Evolutionary conservation across 768 basidiomycete species (phyloP).

Genomic region (Phaeolepiota aurea): DNA sequence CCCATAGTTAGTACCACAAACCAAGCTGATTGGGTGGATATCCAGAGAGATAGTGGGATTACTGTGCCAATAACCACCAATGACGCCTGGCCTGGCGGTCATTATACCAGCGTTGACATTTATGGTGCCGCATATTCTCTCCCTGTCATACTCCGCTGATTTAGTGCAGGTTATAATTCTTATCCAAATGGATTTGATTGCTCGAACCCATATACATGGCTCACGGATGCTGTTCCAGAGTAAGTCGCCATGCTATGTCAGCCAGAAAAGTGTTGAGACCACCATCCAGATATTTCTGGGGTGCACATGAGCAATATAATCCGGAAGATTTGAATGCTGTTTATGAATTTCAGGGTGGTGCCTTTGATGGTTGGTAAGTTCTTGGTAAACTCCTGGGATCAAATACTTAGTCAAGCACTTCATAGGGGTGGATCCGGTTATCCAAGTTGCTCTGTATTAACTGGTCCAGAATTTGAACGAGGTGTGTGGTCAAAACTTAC

Average conservation of each 20-base stretch:
- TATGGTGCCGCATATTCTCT: slow-evolving; percentile 26
- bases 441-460: slow-evolving; percentile 20
- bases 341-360: slow-evolving; percentile 42
- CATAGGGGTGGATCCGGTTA: slow-evolving; percentile 32
- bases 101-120: slow-evolving; percentile 37
- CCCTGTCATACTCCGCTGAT: too few relatives aligned
- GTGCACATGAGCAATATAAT: slow-evolving; percentile 24
- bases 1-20: too few relatives aligned
- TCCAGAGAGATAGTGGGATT: slow-evolving; percentile 32
- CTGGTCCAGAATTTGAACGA: slow-evolving; percentile 36
- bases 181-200: slow-evolving; percentile 53
- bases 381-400: not conserved
- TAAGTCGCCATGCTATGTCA: slow-evolving; percentile 10
- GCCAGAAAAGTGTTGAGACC: too few relatives aligned
- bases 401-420: slow-evolving; percentile 3
- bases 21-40: too few relatives aligned
- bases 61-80: slow-evolving; percentile 40
- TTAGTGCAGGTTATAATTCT: slow-evolving; percentile 27
- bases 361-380: slow-evolving; percentile 39
- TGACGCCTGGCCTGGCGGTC: slow-evolving; percentile 36
- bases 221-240: slow-evolving; percentile 32
- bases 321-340: slow-evolving; percentile 31
- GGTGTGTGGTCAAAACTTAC: slow-evolving; percentile 13
- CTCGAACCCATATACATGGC: slow-evolving; percentile 36
- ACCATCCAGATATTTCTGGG: slow-evolving; percentile 28